Percentiles rank a stretch among this genome's conserved stretches.
Conservation (phyloP, 1,284 basidiomycete species). For the Rhodotorula sp. region DNA sequence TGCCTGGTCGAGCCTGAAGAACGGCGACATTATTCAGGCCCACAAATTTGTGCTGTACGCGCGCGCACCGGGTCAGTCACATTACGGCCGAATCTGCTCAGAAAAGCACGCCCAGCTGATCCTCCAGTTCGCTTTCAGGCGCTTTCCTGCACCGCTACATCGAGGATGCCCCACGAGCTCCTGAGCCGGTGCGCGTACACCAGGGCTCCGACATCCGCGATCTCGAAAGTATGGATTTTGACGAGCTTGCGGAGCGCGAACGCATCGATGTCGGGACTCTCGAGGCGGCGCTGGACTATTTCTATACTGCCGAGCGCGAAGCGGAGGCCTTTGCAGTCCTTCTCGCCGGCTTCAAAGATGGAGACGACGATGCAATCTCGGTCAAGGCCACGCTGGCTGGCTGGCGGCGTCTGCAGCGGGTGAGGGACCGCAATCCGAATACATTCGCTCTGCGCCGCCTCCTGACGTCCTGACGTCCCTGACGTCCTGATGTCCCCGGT, state of each 20-base stretch:
- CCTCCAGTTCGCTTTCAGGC: constrained; percentile 7
- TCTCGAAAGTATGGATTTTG: too few species aligned
- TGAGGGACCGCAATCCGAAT: neutral
- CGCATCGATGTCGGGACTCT: constrained; percentile 39
- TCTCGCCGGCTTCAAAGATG: constrained; percentile 65
- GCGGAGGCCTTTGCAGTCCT: constrained; percentile 86
- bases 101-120: neutral
- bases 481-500: constrained; percentile 32
- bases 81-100: too few species aligned
- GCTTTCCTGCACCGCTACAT: constrained; percentile 39
- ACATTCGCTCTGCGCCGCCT: too few species aligned
- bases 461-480: constrained; percentile 40
- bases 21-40: constrained; percentile 65
- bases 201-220: too few species aligned
- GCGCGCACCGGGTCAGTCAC: constrained; percentile 58
- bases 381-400: constrained; percentile 6
- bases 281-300: constrained; percentile 70
- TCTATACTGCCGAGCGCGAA: constrained; percentile 76
- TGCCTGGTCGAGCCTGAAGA: constrained; percentile 60
- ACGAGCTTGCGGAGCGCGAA: too few species aligned
- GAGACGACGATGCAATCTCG: constrained; percentile 42
- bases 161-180: neutral
- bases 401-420: constrained; percentile 23
- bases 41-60: constrained; percentile 95
- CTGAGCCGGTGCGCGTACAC: neutral